A percentile compares a stretch with the other conserved stretches of the same genome.
phyloP scores from a whole-genome alignment of 495 filamentous ascomycete genomes.

The Daldinia concentrica region DNA sequence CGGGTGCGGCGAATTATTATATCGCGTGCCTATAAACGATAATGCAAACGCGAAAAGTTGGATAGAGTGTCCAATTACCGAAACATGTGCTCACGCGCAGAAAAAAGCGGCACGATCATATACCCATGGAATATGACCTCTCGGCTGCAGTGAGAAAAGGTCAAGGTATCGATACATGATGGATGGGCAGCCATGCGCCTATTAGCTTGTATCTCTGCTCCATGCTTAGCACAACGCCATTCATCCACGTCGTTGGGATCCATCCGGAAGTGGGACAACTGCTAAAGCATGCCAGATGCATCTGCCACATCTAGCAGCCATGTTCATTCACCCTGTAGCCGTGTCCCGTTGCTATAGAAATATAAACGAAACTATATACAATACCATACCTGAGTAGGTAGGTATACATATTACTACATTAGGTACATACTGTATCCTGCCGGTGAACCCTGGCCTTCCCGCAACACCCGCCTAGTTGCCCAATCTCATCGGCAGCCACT shows the following conservation, averaged over 20 bases:
- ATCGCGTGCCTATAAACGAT: constrained; percentile 20
- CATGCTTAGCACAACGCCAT: constrained; percentile 28
- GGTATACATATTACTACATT: neutral
- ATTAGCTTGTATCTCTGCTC: constrained; percentile 46
- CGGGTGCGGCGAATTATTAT: constrained; percentile 26
- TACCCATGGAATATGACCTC: constrained; percentile 1
- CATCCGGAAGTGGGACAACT: constrained; percentile 33
- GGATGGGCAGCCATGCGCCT: constrained; percentile 49
- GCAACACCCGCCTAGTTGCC: constrained; percentile 33
- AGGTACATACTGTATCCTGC: constrained; percentile 25
- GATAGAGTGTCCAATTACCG: constrained; percentile 35
- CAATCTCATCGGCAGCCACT: constrained; percentile 33
- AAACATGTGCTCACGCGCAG: constrained; percentile 32
- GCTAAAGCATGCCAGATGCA: constrained; percentile 45
- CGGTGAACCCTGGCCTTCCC: constrained; percentile 36
- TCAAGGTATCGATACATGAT: constrained; percentile 46
- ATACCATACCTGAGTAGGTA: too few relatives aligned
- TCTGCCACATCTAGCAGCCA: constrained; percentile 23
- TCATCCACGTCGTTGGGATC: constrained; percentile 46
- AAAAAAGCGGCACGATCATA: constrained; percentile 20
- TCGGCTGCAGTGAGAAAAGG: constrained; percentile 28
- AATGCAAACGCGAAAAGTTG: constrained; percentile 17
- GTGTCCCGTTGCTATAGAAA: constrained; percentile 39
- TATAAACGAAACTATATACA: constrained; percentile 7
- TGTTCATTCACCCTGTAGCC: neutral